Evolutionary conservation across 2,329 filamentous ascomycete genomes (phyloP), one percentile per base, ranked within the genome.

Genomic region (Pseudocercospora musae): DNA sequence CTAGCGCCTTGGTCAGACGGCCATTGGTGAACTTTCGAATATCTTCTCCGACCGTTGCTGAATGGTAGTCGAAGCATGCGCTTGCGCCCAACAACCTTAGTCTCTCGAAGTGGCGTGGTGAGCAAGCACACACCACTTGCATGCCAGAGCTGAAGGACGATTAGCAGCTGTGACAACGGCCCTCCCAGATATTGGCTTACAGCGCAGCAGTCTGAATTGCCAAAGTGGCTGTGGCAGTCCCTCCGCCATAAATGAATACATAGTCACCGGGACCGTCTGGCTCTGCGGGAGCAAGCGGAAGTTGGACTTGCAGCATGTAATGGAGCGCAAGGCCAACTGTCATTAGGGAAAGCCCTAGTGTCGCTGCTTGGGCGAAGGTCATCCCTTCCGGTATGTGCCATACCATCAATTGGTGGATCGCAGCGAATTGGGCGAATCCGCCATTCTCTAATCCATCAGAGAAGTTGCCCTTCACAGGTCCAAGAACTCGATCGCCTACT

Each of bases 311-410:
- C 58, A 67, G 40, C 53, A 57, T 62, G 44, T 65, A 56, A 46
- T 67, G 59, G 8, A 67, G 60, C 8, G 63, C 65, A 11, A 67
- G 63, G 11, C 65, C 65, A 5, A 67, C 65, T 1, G 65, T 67
- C 63, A 65, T 62, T 5, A 67, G 44, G 9, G 60, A 61, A 46
- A 65, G 57, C 1, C 63, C 63, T 31, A 67, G 42, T 25, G 65
- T 65, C 29, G 63, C 63, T 25, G 65, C 65, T 55, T 65, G 58
- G 40, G 58, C 44, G 31, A 65, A 63, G 7, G 29, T 21, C 65
- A 67, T 65, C 13, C 50, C 58, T 6, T 59, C 33, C 15, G 65
- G 65, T 1, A 67, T 23, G 18, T 60, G 65, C 60, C 60, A 67
- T 20, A 50, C 44, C 10, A 67, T 58, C 4, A 62, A 31, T 27